These are phyloP conservation scores for Ustilago bromivora DNA, from an alignment of 1,284 basidiomycete species.

Conservation along the genomic window DNA sequence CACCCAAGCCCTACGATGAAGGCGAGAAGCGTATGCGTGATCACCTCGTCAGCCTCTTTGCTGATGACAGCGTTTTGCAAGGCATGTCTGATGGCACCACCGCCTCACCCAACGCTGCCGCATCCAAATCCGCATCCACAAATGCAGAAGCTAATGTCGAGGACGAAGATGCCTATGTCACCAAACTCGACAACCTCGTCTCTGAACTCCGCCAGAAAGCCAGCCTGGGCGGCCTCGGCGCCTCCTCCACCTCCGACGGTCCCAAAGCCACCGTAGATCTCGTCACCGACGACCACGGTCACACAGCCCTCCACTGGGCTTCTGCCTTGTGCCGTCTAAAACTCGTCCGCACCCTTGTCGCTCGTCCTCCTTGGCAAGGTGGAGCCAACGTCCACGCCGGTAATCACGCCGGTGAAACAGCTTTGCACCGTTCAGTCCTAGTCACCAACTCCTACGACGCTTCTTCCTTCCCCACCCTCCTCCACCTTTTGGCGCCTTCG, in stretches of 20 bases:
- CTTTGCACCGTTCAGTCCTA: conserved; percentile 90
- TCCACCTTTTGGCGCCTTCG: conserved; percentile 77
- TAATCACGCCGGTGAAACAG: conserved; percentile 93
- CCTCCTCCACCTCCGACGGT: conserved; percentile 79
- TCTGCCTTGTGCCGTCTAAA: conserved; percentile 80
- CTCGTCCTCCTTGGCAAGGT: conserved; percentile 74
- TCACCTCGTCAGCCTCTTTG: conserved; percentile 62
- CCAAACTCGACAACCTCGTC: conserved; percentile 49
- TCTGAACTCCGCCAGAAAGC: conserved; percentile 48
- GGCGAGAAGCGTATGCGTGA: conserved; percentile 64
- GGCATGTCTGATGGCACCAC: conserved; percentile 9
- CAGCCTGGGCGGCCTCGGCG: conserved; percentile 71
- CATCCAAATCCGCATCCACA: not conserved
- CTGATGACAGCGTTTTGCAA: conserved; percentile 52
- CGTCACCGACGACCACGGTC: conserved; percentile 84
- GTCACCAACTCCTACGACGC: conserved; percentile 88
- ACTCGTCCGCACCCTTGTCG: conserved; percentile 61
- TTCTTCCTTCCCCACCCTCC: conserved; percentile 78
- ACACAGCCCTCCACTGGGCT: conserved; percentile 93
- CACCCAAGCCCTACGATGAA: conserved; percentile 63
- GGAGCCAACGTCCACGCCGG: conserved; percentile 67
- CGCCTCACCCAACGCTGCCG: conserved; percentile 12
- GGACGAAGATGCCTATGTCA: conserved; percentile 25
- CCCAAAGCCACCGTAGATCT: conserved; percentile 76
- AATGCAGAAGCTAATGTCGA: conserved; percentile 17